Conservation (phyloP, 495 filamentous ascomycete genomes). For the Talaromyces adpressus region DNA sequence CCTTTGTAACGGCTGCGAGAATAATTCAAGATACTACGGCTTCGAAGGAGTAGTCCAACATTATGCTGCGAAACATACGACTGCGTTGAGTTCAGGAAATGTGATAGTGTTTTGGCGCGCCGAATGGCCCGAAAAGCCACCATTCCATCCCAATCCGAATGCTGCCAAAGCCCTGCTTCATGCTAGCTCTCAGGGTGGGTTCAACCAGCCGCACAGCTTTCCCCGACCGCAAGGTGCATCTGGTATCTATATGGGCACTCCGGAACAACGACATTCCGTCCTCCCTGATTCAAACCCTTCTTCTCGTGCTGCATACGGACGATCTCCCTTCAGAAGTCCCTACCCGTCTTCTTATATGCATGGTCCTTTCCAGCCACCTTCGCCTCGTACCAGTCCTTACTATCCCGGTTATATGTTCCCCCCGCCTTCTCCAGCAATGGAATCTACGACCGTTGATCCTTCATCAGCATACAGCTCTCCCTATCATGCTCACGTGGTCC, state of each 20-base stretch:
- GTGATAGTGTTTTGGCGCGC: slow-evolving; percentile 68
- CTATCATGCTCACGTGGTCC: slow-evolving; percentile 14
- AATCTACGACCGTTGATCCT: neutral
- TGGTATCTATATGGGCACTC: slow-evolving; percentile 6
- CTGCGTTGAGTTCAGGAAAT: slow-evolving; percentile 55
- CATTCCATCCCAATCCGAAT: slow-evolving; percentile 54
- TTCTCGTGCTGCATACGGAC: slow-evolving; percentile 9
- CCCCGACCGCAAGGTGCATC: slow-evolving; percentile 1
- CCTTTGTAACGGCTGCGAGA: slow-evolving; percentile 62
- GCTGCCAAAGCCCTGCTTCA: slow-evolving; percentile 21
- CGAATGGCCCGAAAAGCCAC: slow-evolving; percentile 69
- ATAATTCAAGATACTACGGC: slow-evolving; percentile 54
- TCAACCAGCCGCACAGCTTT: slow-evolving; percentile 3
- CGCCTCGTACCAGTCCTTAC: slow-evolving; percentile 9
- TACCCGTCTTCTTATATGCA: slow-evolving; percentile 4
- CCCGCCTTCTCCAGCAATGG: neutral
- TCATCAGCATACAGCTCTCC: slow-evolving; percentile 18
- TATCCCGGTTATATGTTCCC: slow-evolving; percentile 9
- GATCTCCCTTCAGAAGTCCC: slow-evolving; percentile 7
- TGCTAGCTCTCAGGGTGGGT: slow-evolving; percentile 5
- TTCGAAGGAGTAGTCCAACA: slow-evolving; percentile 76
- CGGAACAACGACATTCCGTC: slow-evolving; percentile 8
- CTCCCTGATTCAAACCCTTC: slow-evolving; percentile 7
- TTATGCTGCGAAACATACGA: slow-evolving; percentile 74
- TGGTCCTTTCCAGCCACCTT: slow-evolving; percentile 10